Percentiles rank a stretch among this genome's conserved stretches.
phyloP scores from a whole-genome alignment of 1,139 yeast genomes.

The Scheffersomyces quercinus region DNA sequence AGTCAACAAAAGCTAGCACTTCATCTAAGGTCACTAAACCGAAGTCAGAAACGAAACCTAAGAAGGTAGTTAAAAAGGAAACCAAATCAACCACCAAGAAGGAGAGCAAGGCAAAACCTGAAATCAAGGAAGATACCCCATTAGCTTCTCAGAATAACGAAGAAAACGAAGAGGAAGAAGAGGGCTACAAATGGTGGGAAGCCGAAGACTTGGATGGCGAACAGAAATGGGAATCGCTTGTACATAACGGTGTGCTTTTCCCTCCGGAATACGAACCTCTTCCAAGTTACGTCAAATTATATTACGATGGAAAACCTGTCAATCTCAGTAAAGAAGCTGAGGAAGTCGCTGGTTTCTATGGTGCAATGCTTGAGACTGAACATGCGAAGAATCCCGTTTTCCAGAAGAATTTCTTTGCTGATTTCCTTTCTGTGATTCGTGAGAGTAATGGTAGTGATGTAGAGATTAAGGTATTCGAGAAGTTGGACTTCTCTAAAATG shows the following conservation, averaged over 20 bases:
- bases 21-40: not conserved
- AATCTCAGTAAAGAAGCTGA: constrained; percentile 79
- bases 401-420: constrained; percentile 82
- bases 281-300: constrained; percentile 75
- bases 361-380: constrained; percentile 84
- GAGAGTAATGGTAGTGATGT: constrained; percentile 67
- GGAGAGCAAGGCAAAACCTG: constrained; percentile 3
- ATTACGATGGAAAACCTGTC: constrained; percentile 76
- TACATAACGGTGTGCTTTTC: constrained; percentile 87
- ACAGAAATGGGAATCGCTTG: constrained; percentile 82
- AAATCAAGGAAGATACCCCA: constrained; percentile 12
- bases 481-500: constrained; percentile 80
- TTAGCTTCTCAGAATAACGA: constrained; percentile 12
- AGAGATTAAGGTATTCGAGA: constrained; percentile 57
- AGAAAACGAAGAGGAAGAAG: constrained; percentile 59
- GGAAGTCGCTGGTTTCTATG: constrained; percentile 95
- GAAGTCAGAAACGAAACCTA: constrained; percentile 3
- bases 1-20: not conserved
- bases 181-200: constrained; percentile 85
- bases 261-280: constrained; percentile 91
- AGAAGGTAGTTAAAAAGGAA: constrained; percentile 4
- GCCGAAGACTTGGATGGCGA: constrained; percentile 67
- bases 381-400: constrained; percentile 87
- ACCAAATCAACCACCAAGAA: constrained; percentile 2
- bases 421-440: constrained; percentile 66